Evolutionary conservation across 805 yeast genomes (phyloP), one percentile per base, ranked within the genome.

Genomic region (Kazachstania kunashirensis): DNA sequence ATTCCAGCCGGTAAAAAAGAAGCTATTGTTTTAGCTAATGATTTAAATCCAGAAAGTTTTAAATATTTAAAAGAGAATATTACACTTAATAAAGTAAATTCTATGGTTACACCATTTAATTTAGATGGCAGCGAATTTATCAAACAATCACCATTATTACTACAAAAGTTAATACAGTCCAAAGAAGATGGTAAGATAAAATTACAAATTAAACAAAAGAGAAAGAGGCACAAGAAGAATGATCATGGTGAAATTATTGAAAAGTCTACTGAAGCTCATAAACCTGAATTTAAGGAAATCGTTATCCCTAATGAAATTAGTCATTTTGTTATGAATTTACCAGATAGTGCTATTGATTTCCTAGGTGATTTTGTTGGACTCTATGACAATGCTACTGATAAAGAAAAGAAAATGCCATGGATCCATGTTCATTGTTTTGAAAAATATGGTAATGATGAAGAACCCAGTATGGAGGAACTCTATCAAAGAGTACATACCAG

Each of bases 321-420:
- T 31, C 88, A 86, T 53, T 92, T 76, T 51, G 95, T 85, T 9
- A 92, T 92, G 98, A 92, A 92, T 54, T 68, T 92, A 39, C 99
- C 99, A 3, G 98, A 85, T 52, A 72, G 86, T 31, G 96, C 98
- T 0, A 65, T 92, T 16, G 78, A 79, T 14, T 92, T 92, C 50
- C 61, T 86, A 37, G 77, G 79, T 48, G 82, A 80, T 34, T 89
- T 75, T 50, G 66, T 75, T 24, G 96, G 96, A 0, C 65, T 88
- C 20, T 84, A 80, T 56, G 45, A 67, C 1, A 67, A 11, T 51
- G 62, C 33, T 56, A 68, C 2, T 61, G 55, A 33, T 49, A 58
- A 55, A 3, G 74, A 75, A 53, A 66, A 66, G 53, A 66, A 66
- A 40, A 60, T 84, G 39, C 97, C 97, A 1, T 62, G 65, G 41